Percentiles rank a stretch among this genome's conserved stretches.
Conservation (phyloP, 192 early-diverging fungal species). For the Piromyces sp. region DNA sequence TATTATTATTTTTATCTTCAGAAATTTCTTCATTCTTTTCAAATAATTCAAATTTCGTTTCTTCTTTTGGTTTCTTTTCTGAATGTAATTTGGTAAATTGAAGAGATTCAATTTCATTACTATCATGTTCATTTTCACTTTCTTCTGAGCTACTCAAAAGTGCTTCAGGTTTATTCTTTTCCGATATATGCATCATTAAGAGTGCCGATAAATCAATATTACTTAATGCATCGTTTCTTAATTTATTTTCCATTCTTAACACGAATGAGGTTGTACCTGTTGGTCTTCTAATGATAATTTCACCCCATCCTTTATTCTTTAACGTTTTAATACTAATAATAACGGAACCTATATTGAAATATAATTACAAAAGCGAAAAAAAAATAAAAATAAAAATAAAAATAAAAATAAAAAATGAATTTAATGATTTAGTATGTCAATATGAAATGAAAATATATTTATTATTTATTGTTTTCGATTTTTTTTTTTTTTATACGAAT, state of each 20-base stretch:
- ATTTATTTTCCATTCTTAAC: constrained; percentile 48
- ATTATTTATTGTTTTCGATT: too few relatives aligned
- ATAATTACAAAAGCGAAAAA: too few relatives aligned
- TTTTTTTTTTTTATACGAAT: too few relatives aligned
- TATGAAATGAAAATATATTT: too few relatives aligned
- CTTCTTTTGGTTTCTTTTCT: too few relatives aligned
- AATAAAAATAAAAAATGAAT: too few relatives aligned
- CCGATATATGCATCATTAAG: constrained; percentile 21
- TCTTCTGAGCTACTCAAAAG: not conserved
- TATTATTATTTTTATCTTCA: not conserved
- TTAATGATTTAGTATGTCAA: too few relatives aligned
- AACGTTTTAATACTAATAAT: constrained; percentile 60
- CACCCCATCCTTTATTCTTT: constrained; percentile 49
- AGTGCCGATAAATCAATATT: constrained; percentile 24
- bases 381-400: too few relatives aligned
- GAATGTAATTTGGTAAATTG: too few relatives aligned
- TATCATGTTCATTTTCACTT: not conserved
- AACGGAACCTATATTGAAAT: constrained; percentile 60
- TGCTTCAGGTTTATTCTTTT: not conserved
- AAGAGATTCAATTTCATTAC: too few relatives aligned
- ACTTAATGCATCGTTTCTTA: constrained; percentile 26
- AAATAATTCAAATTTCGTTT: not conserved
- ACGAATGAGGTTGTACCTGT: constrained; percentile 57
- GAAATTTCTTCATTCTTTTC: not conserved
- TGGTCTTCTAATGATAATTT: constrained; percentile 66